Evolutionary conservation across 257 asterid genomes (phyloP).

Genomic region (Nicotiana sylvestris): DNA sequence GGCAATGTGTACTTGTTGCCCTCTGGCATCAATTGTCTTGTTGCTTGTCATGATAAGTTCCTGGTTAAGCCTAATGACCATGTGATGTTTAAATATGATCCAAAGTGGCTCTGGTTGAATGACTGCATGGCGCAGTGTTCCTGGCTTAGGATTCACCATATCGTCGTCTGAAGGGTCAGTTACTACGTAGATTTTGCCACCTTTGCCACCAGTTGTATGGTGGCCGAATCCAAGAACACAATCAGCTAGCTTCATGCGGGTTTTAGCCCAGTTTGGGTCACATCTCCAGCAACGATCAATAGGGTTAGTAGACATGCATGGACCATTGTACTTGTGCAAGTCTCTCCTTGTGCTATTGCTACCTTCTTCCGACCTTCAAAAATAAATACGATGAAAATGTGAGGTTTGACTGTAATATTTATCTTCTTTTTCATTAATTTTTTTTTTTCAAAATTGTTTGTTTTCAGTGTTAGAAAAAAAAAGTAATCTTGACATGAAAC

Average conservation of each 20-base stretch:
- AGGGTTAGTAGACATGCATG: slow-evolving; percentile 31
- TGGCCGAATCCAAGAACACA: slow-evolving; percentile 35
- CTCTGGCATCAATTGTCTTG: slow-evolving; percentile 35
- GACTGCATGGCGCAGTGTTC: slow-evolving; percentile 31
- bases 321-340: slow-evolving; percentile 14
- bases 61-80: slow-evolving; percentile 26
- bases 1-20: slow-evolving; percentile 23
- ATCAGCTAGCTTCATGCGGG: slow-evolving; percentile 25
- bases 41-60: slow-evolving; percentile 29
- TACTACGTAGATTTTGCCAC: slow-evolving; percentile 23
- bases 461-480: background rate
- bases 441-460: background rate
- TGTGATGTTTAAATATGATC: slow-evolving; percentile 21
- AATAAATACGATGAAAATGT: background rate
- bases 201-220: slow-evolving; percentile 30
- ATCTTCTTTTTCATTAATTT: background rate
- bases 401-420: background rate
- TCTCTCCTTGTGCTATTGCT: slow-evolving; percentile 22
- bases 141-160: slow-evolving; percentile 23
- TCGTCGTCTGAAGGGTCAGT: slow-evolving; percentile 23
- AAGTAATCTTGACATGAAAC: background rate
- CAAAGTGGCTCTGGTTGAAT: slow-evolving; percentile 27
- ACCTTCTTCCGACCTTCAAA: slow-evolving; percentile 17
- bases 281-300: slow-evolving; percentile 40
- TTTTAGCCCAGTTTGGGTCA: slow-evolving; percentile 19